Conservation (phyloP, 306 rosid genomes). For the Clitoria ternatea region DNA sequence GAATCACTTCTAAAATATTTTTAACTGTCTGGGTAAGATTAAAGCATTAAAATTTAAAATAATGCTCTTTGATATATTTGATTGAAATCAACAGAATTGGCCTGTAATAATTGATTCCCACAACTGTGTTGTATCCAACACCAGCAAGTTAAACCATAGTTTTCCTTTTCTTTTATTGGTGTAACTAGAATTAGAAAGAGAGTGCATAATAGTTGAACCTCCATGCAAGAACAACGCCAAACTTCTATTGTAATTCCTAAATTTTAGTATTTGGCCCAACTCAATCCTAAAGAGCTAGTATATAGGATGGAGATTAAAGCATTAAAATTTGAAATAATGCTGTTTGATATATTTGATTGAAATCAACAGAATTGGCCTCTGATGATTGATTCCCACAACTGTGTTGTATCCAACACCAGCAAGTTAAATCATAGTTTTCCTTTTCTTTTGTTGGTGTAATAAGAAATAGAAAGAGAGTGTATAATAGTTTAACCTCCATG, state of each 20-base stretch:
- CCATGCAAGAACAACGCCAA: not conserved
- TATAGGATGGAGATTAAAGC: too few species aligned
- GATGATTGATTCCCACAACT: slow-evolving; percentile 19
- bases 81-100: slow-evolving; percentile 10
- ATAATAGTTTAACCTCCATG: not conserved
- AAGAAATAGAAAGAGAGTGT: not conserved
- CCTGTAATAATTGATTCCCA: slow-evolving; percentile 25
- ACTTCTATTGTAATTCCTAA: not conserved
- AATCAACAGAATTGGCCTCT: slow-evolving; percentile 14
- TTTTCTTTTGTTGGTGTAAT: not conserved
- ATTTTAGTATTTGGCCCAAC: too few species aligned
- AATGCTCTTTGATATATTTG: slow-evolving; percentile 12
- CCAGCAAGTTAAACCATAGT: slow-evolving; percentile 24
- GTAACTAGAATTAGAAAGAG: not conserved
- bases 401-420: not conserved
- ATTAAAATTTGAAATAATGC: slow-evolving; percentile 2
- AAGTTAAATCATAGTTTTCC: slow-evolving; percentile 26
- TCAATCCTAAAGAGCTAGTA: too few species aligned
- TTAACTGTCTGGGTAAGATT: not conserved
- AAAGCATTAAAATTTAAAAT: not conserved
- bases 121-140: not conserved
- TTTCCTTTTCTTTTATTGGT: not conserved
- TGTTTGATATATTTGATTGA: slow-evolving; percentile 17
- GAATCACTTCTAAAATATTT: not conserved
- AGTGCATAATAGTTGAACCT: not conserved